These are phyloP conservation scores for Chlamydomonas incerta DNA, from an alignment of 139 green algal species.

Conservation along the genomic window DNA sequence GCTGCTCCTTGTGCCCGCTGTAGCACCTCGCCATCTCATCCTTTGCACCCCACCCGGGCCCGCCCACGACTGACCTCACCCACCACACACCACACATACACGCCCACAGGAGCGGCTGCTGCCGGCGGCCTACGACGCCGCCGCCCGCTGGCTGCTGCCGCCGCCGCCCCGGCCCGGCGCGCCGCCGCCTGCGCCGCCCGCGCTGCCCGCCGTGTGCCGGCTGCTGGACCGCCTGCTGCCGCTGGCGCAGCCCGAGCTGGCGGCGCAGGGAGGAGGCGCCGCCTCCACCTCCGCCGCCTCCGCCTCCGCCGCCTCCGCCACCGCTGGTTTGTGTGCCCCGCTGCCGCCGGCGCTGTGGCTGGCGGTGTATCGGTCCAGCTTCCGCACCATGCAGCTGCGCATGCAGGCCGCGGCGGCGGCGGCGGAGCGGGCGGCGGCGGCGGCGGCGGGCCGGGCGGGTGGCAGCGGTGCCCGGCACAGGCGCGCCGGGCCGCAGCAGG, in stretches of 20 bases:
- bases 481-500: too few species aligned
- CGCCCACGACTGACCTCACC: too few species aligned
- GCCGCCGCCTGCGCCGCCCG: background rate
- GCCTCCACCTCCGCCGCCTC: background rate
- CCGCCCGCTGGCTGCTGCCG: background rate
- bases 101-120: background rate
- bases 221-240: slow-evolving; percentile 23
- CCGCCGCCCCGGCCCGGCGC: background rate
- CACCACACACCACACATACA: background rate
- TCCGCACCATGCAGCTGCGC: background rate
- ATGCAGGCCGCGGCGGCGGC: background rate
- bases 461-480: background rate
- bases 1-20: too few species aligned
- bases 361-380: background rate
- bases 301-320: background rate
- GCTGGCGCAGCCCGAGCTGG: background rate
- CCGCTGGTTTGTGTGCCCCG: background rate
- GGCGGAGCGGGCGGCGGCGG: background rate
- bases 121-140: slow-evolving; percentile 6
- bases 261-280: too few species aligned
- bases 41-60: too few species aligned
- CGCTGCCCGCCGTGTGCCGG: background rate
- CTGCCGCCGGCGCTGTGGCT: slow-evolving; percentile 8
- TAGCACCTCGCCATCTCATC: too few species aligned
- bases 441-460: background rate